Percentiles rank a stretch among this genome's conserved stretches.
phyloP scores from a whole-genome alignment of 108 stramenopile species.

The Stephanodiscus minutulus region DNA sequence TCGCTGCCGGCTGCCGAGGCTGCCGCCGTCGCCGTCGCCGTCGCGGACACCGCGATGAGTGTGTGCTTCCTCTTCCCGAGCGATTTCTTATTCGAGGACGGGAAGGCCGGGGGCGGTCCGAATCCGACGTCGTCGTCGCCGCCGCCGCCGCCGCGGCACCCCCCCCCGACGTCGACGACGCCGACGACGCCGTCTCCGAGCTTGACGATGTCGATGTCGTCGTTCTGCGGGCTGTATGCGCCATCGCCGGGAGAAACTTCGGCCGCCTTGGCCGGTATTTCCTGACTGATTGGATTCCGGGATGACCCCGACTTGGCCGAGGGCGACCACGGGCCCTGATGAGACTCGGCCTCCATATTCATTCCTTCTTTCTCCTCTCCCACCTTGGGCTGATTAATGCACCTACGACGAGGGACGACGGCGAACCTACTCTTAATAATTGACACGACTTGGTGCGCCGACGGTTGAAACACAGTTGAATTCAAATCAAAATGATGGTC shows the following conservation, averaged over 20 bases:
- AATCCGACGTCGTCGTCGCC: slow-evolving; percentile 19
- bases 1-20: neutral
- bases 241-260: slow-evolving; percentile 14
- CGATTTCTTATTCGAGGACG: slow-evolving; percentile 12
- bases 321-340: neutral
- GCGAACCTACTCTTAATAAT: neutral
- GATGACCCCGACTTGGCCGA: neutral
- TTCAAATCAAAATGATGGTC: neutral
- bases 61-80: slow-evolving; percentile 25
- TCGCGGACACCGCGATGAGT: slow-evolving; percentile 20
- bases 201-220: neutral
- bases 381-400: neutral
- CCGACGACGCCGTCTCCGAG: neutral
- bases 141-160: neutral
- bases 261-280: slow-evolving; percentile 8
- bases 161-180: slow-evolving; percentile 14
- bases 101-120: slow-evolving; percentile 39
- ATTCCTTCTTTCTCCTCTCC: neutral
- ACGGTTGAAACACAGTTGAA: too few species aligned
- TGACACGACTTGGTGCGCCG: neutral
- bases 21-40: neutral
- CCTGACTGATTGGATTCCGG: neutral
- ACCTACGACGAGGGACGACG: neutral
- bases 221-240: neutral
- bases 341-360: neutral